phyloP scores from a whole-genome alignment of 768 basidiomycete species.

The Termitomyces sp. region DNA sequence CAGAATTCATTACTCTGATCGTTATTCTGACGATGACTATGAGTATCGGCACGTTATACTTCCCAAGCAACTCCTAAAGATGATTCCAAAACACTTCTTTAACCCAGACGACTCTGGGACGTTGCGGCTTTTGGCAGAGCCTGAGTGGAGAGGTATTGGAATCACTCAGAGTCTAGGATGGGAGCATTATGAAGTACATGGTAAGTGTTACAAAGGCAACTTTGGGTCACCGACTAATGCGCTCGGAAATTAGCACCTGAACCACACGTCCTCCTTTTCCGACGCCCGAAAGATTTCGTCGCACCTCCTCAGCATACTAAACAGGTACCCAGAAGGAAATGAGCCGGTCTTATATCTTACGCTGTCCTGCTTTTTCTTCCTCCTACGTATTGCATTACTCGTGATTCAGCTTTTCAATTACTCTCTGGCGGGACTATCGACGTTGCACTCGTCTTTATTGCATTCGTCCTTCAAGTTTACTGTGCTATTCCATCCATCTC shows the following conservation, averaged over 20 bases:
- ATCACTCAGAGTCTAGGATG: slow-evolving; percentile 95
- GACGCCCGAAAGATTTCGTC: slow-evolving; percentile 70
- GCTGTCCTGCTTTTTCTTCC: background rate
- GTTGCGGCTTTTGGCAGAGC: slow-evolving; percentile 77
- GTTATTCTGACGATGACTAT: slow-evolving; percentile 87
- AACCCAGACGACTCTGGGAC: slow-evolving; percentile 70
- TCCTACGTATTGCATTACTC: slow-evolving; percentile 4
- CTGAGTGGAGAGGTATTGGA: slow-evolving; percentile 95
- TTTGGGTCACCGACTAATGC: background rate
- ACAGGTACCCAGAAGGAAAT: slow-evolving; percentile 39
- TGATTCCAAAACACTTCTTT: slow-evolving; percentile 87
- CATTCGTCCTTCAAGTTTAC: slow-evolving; percentile 5
- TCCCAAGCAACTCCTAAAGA: slow-evolving; percentile 90
- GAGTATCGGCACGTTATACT: slow-evolving; percentile 98
- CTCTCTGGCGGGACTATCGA: slow-evolving; percentile 3
- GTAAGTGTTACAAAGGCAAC: slow-evolving; percentile 34
- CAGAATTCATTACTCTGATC: slow-evolving; percentile 89
- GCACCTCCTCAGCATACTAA: slow-evolving; percentile 45
- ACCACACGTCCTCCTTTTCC: slow-evolving; percentile 92
- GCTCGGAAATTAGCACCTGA: slow-evolving; percentile 62
- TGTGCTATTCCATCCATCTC: background rate
- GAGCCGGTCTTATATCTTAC: slow-evolving; percentile 6
- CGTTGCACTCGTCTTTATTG: background rate
- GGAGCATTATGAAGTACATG: slow-evolving; percentile 98
- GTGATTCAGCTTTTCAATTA: slow-evolving; percentile 1